These are phyloP conservation scores for Endothia cerciana DNA, from an alignment of 2,329 filamentous ascomycete genomes.

Conservation along the genomic window DNA sequence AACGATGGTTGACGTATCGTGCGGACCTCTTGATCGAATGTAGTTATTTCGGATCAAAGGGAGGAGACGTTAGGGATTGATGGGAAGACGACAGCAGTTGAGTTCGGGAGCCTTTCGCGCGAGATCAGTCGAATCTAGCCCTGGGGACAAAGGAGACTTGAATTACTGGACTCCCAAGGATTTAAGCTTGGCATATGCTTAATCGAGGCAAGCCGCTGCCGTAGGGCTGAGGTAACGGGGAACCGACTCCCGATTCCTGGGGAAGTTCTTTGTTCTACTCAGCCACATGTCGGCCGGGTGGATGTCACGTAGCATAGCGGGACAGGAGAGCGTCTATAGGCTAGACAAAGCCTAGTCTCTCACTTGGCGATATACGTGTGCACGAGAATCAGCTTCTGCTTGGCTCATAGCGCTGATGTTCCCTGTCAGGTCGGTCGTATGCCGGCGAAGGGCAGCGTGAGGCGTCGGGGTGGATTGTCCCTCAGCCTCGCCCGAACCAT, in stretches of 20 bases:
- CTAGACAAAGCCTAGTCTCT: neutral
- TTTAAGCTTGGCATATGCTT: constrained; percentile 20
- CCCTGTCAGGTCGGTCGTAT: constrained; percentile 6
- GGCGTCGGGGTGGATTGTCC: constrained; percentile 14
- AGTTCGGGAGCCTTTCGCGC: neutral
- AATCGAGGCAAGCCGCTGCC: neutral
- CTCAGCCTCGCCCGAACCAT: constrained; percentile 17
- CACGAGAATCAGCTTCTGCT: neutral
- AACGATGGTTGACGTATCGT: neutral
- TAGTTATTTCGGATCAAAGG: neutral
- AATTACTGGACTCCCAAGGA: neutral
- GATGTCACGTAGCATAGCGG: constrained; percentile 23
- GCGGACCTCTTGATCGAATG: neutral
- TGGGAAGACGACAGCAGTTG: neutral
- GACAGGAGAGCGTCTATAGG: neutral
- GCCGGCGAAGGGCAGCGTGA: neutral
- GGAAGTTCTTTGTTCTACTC: constrained; percentile 9
- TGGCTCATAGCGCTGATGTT: constrained; percentile 7
- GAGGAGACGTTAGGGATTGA: neutral
- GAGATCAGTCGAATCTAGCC: neutral
- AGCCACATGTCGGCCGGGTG: constrained; percentile 17
- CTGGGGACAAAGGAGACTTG: neutral
- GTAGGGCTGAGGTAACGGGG: constrained; percentile 15
- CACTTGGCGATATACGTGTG: neutral
- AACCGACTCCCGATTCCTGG: neutral